These are phyloP conservation scores for Penicillium subrubescens DNA, from an alignment of 495 filamentous ascomycete genomes.

Conservation along the genomic window DNA sequence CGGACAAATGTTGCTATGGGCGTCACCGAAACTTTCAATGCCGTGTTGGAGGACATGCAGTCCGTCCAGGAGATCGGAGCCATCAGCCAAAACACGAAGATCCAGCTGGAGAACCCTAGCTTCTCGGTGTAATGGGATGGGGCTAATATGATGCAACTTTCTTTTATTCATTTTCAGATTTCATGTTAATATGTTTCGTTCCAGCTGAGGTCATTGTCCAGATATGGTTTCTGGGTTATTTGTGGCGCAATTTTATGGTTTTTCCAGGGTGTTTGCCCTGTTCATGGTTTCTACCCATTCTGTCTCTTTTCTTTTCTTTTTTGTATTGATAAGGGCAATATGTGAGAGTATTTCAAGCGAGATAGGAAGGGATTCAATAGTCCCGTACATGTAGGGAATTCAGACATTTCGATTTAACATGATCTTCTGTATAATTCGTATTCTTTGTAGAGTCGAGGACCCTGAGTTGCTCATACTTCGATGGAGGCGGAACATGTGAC, in stretches of 20 bases:
- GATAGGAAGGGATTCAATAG: background rate
- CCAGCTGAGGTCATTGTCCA: slow-evolving; percentile 4
- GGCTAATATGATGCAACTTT: background rate
- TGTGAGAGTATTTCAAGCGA: slow-evolving; percentile 14
- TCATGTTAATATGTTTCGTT: slow-evolving; percentile 13
- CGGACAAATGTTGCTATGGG: slow-evolving; percentile 65
- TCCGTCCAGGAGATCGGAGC: slow-evolving; percentile 59
- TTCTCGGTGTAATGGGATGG: slow-evolving; percentile 16
- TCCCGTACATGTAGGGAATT: slow-evolving; percentile 2
- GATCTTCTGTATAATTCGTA: background rate
- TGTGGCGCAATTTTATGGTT: slow-evolving; percentile 5
- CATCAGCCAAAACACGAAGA: slow-evolving; percentile 44
- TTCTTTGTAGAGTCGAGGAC: background rate
- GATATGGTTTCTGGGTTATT: slow-evolving; percentile 4
- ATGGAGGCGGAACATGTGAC: slow-evolving; percentile 30
- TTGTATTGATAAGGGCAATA: background rate
- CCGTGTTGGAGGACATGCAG: slow-evolving; percentile 79
- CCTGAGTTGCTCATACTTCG: slow-evolving; percentile 9
- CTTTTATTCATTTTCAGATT: background rate
- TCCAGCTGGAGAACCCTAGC: slow-evolving; percentile 32
- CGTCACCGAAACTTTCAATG: slow-evolving; percentile 72
- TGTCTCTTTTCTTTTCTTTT: background rate
- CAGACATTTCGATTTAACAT: background rate
- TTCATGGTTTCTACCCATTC: background rate
- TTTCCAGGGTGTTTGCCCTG: slow-evolving; percentile 2